Conservation (phyloP, 2,329 filamentous ascomycete genomes). For the Tolypocladium ophioglossoides region DNA sequence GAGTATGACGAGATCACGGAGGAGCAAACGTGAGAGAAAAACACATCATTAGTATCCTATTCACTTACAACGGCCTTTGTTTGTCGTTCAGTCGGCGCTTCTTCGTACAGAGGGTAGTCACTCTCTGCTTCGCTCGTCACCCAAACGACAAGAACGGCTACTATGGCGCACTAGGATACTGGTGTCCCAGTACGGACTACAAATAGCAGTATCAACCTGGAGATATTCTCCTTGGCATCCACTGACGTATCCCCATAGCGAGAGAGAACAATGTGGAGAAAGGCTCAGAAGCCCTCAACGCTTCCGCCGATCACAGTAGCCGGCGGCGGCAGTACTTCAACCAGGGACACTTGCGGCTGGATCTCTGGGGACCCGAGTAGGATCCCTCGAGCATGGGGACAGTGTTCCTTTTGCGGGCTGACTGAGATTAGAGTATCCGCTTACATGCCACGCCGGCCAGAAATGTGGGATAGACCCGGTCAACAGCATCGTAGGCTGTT, state of each 20-base stretch:
- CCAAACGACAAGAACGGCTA: background rate
- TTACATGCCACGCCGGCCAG: slow-evolving; percentile 10
- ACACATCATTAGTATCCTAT: background rate
- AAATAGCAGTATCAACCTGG: background rate
- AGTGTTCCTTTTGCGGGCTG: background rate
- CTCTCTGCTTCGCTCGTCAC: background rate
- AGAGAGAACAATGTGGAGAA: background rate
- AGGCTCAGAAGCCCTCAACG: background rate
- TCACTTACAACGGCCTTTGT: background rate
- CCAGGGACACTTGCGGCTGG: slow-evolving; percentile 9
- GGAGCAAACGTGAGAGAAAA: background rate
- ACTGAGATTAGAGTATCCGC: slow-evolving; percentile 4
- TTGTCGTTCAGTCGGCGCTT: background rate
- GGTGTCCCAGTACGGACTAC: background rate
- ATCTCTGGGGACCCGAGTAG: slow-evolving; percentile 9
- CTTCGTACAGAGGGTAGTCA: background rate
- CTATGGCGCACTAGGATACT: background rate
- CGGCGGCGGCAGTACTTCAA: background rate
- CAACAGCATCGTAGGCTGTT: slow-evolving; percentile 11
- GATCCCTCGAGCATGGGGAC: background rate
- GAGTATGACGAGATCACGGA: background rate
- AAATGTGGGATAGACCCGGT: slow-evolving; percentile 7
- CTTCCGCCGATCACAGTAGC: background rate
- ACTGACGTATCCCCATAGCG: background rate
- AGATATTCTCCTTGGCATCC: background rate